phyloP scores from a whole-genome alignment of 441 rosid genomes.

The Melastoma candidum region DNA sequence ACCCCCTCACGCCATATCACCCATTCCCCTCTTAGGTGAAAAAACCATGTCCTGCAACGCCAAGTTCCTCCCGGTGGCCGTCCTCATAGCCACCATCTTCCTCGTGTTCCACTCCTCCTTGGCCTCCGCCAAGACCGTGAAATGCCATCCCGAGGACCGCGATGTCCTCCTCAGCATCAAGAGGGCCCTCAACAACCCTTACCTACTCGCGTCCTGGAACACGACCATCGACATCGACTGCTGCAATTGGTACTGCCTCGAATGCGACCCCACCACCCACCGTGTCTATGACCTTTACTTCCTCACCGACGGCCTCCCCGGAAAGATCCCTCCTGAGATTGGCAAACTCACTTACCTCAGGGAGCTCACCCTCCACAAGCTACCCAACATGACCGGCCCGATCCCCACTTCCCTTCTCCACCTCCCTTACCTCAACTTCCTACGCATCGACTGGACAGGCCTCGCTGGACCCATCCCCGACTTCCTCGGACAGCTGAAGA shows the following conservation, averaged over 20 bases:
- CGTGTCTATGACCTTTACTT: conserved; percentile 6
- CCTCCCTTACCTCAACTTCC: conserved; percentile 5
- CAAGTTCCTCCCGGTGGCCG: too few relatives aligned
- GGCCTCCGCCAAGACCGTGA: too few relatives aligned
- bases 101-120: too few relatives aligned
- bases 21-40: too few relatives aligned
- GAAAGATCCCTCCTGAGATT: conserved; percentile 8
- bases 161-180: too few relatives aligned
- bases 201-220: too few relatives aligned
- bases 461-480: conserved; percentile 12
- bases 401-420: conserved; percentile 11
- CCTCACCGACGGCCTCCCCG: background rate
- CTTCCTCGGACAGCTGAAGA: conserved; percentile 9
- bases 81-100: too few relatives aligned
- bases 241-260: conserved; percentile 12
- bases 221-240: background rate
- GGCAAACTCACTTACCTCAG: conserved; percentile 12
- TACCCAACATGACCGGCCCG: conserved; percentile 12
- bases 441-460: conserved; percentile 4
- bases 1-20: too few relatives aligned
- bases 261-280: conserved; percentile 9
- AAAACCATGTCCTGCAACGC: too few relatives aligned
- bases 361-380: conserved; percentile 8
- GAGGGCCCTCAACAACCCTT: too few relatives aligned
- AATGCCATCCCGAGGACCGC: too few relatives aligned